Percentiles rank a stretch among this genome's conserved stretches.
Evolutionary conservation across 139 green algal genomes (phyloP).

Genomic region (Mesostigma viride): DNA sequence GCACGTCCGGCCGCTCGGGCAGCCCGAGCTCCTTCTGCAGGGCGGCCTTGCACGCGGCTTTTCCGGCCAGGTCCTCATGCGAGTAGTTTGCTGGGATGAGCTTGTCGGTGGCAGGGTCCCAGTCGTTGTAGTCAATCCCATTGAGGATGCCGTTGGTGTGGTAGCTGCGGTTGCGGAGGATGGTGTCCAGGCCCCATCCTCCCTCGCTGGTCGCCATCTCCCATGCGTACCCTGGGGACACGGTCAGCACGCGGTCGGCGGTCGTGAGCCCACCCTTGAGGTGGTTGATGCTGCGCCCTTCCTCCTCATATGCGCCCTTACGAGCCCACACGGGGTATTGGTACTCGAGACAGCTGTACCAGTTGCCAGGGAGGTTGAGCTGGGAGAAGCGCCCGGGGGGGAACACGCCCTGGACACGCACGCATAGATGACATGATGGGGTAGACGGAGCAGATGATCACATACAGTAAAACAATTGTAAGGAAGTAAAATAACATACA

Average conservation of each 20-base stretch:
- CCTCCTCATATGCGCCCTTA: conserved; percentile 62
- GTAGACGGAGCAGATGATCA: too few relatives aligned
- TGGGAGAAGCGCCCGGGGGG: conserved; percentile 40
- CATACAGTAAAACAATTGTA: too few relatives aligned
- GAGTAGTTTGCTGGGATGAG: conserved; percentile 20
- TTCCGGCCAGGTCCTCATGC: conserved; percentile 29
- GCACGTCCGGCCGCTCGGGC: conserved; percentile 28
- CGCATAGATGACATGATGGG: too few relatives aligned
- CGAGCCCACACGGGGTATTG: conserved; percentile 69
- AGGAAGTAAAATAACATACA: too few relatives aligned
- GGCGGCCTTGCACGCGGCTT: conserved; percentile 37
- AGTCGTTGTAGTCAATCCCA: conserved; percentile 56
- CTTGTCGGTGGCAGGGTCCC: conserved; percentile 49
- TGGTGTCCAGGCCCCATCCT: conserved; percentile 44
- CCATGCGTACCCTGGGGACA: conserved; percentile 29
- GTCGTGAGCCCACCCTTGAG: conserved; percentile 59
- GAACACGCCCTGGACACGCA: conserved; percentile 72
- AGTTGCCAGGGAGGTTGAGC: conserved; percentile 51
- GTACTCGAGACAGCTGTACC: conserved; percentile 65
- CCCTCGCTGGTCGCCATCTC: conserved; percentile 22
- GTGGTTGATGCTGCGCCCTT: conserved; percentile 56
- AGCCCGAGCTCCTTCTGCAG: conserved; percentile 45
- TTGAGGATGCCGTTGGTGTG: conserved; percentile 62
- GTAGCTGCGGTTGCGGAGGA: conserved; percentile 42
- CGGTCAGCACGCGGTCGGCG: conserved; percentile 56